A percentile compares a stretch with the other conserved stretches of the same genome.
Evolutionary conservation across 352 stramenopile species (phyloP).

Genomic region (Phytophthora ramorum): DNA sequence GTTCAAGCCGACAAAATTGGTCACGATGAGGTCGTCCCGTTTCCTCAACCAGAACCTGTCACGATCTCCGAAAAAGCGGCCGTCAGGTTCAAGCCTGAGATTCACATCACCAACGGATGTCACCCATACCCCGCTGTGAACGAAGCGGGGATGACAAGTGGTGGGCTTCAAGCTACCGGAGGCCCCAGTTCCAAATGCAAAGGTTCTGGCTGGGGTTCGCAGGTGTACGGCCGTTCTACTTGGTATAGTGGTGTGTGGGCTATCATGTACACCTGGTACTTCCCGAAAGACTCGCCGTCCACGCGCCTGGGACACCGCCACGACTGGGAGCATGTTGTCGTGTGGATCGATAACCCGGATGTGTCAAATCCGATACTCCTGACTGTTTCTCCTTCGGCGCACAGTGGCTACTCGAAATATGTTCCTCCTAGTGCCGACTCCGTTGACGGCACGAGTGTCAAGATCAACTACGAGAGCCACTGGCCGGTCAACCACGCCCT

Average conservation of each 20-base stretch:
- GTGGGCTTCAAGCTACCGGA: background rate
- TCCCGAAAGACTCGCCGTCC: slow-evolving; percentile 40
- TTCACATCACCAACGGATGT: background rate
- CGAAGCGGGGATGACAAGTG: slow-evolving; percentile 20
- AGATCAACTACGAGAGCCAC: slow-evolving; percentile 15
- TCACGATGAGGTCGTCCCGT: too few relatives aligned
- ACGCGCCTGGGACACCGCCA: slow-evolving; percentile 38
- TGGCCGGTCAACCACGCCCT: slow-evolving; percentile 23
- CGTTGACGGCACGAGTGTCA: slow-evolving; percentile 21
- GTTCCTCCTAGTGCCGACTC: slow-evolving; percentile 13
- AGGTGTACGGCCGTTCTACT: slow-evolving; percentile 28
- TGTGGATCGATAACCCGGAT: slow-evolving; percentile 34
- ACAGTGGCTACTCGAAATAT: slow-evolving; percentile 7
- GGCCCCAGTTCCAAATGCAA: slow-evolving; percentile 24
- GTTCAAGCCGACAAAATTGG: too few relatives aligned
- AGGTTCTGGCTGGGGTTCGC: slow-evolving; percentile 23
- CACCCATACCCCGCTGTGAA: slow-evolving; percentile 40
- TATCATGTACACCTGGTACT: slow-evolving; percentile 44
- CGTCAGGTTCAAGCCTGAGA: background rate
- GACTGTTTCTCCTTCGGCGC: too few relatives aligned
- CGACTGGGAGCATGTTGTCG: slow-evolving; percentile 48
- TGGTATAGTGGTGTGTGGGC: background rate
- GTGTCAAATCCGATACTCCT: too few relatives aligned
- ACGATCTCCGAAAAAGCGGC: background rate
- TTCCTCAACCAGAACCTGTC: too few relatives aligned